Conservation (phyloP, 805 yeast species). For the Scheffersomyces amazonensis region DNA sequence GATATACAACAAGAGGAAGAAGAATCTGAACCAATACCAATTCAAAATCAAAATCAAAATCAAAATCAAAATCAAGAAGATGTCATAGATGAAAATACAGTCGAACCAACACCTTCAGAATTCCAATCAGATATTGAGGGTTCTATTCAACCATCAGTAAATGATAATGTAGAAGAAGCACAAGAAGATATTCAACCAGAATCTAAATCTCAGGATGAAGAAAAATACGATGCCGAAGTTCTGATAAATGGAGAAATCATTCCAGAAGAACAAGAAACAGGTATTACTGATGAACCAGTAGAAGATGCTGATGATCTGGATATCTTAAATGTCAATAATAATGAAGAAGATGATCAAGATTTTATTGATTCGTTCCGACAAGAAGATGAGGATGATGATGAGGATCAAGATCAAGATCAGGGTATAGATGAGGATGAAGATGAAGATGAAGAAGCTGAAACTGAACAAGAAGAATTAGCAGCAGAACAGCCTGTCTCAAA, state of each 20-base stretch:
- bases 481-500: background rate
- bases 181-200: background rate
- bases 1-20: no score
- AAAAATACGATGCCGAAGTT: slow-evolving; percentile 1
- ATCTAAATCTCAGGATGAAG: slow-evolving; percentile 1
- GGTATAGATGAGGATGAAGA: slow-evolving; percentile 2
- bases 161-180: slow-evolving; percentile 2
- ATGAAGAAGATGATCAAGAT: slow-evolving; percentile 1
- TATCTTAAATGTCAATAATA: slow-evolving; percentile 2
- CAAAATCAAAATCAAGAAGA: no score
- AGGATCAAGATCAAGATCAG: slow-evolving; percentile 1
- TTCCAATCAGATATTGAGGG: no score
- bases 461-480: background rate
- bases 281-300: background rate
- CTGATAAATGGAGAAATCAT: no score
- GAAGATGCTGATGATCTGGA: slow-evolving; percentile 1
- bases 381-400: background rate
- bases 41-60: no score
- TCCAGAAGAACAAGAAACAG: no score
- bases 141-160: background rate
- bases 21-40: no score
- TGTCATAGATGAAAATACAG: no score
- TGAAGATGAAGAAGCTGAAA: slow-evolving; percentile 1
- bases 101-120: no score
- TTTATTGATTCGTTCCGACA: background rate